phyloP scores from a whole-genome alignment of 192 early-diverging fungal genomes.

The Entomortierella parvispora region DNA sequence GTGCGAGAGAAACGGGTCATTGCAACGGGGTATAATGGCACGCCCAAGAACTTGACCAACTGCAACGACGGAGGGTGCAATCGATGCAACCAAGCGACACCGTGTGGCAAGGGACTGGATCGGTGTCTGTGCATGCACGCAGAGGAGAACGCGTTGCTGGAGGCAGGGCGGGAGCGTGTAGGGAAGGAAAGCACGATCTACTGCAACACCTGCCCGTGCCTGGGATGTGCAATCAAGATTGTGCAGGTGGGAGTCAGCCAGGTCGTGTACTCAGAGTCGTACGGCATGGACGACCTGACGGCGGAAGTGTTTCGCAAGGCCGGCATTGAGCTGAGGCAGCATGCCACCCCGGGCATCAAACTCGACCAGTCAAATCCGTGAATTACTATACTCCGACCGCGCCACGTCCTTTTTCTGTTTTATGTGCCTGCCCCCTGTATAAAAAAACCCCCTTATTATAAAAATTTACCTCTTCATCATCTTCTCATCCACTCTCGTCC shows the following conservation, averaged over 20 bases:
- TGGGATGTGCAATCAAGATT: conserved; percentile 95
- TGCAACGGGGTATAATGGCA: conserved; percentile 99
- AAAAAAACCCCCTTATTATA: too few relatives aligned
- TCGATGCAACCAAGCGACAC: conserved; percentile 89
- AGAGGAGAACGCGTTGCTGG: conserved; percentile 97
- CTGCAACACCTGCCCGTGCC: conserved; percentile 92
- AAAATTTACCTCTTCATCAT: conserved; percentile 13
- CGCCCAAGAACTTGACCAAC: conserved; percentile 89
- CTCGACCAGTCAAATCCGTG: conserved; percentile 31
- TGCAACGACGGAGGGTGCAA: conserved; percentile 96
- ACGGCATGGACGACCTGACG: conserved; percentile 95
- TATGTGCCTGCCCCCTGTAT: too few relatives aligned
- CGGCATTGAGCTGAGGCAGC: conserved; percentile 80
- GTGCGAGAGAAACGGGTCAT: conserved; percentile 90
- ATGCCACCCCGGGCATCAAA: conserved; percentile 66
- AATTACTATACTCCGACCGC: not conserved
- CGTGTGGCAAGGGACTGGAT: conserved; percentile 83
- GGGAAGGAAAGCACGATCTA: conserved; percentile 83
- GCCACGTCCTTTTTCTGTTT: too few relatives aligned
- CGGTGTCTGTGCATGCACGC: conserved; percentile 97
- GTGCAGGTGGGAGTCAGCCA: conserved; percentile 92
- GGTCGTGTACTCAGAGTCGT: conserved; percentile 93
- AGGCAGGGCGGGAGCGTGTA: conserved; percentile 95
- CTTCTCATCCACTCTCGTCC: not conserved
- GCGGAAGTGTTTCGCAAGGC: conserved; percentile 86